These are phyloP conservation scores for Chytriomyces confervae DNA, from an alignment of 192 early-diverging fungal genomes.

Conservation along the genomic window DNA sequence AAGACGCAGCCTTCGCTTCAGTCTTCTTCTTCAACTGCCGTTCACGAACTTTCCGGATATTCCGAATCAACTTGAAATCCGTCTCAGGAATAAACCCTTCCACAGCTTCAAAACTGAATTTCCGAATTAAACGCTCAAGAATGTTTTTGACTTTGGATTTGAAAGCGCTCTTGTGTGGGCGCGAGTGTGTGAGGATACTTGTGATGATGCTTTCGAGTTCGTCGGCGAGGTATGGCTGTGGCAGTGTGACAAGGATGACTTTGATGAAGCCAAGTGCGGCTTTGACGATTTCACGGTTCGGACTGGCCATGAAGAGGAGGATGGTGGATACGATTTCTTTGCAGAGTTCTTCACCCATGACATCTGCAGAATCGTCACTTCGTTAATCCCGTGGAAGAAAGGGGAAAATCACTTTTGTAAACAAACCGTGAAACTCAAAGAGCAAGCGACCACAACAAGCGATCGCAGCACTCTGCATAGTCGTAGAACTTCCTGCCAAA, in stretches of 20 bases:
- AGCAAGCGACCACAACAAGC: constrained; percentile 81
- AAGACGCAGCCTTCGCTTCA: background rate
- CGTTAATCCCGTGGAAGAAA: background rate
- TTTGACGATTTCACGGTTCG: constrained; percentile 90
- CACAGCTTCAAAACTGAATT: constrained; percentile 82
- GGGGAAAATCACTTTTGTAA: background rate
- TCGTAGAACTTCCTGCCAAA: constrained; percentile 85
- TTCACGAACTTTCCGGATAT: constrained; percentile 91
- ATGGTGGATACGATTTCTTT: constrained; percentile 81
- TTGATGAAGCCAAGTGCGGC: constrained; percentile 93
- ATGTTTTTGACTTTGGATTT: constrained; percentile 91
- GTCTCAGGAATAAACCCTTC: constrained; percentile 81
- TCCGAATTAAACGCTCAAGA: constrained; percentile 87
- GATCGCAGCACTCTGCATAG: constrained; percentile 93
- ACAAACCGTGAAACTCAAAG: constrained; percentile 83
- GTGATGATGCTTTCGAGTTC: constrained; percentile 72
- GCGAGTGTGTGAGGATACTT: constrained; percentile 79
- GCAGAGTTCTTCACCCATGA: constrained; percentile 66
- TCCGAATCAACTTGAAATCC: constrained; percentile 85
- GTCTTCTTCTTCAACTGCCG: constrained; percentile 79
- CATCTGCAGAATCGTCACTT: constrained; percentile 43
- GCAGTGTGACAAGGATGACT: constrained; percentile 81
- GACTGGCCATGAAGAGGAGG: constrained; percentile 77
- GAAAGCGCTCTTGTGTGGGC: constrained; percentile 87
- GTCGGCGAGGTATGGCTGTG: constrained; percentile 69